A percentile compares a stretch with the other conserved stretches of the same genome.
Conservation (phyloP, 768 basidiomycete species). For the Suillus variegatus region DNA sequence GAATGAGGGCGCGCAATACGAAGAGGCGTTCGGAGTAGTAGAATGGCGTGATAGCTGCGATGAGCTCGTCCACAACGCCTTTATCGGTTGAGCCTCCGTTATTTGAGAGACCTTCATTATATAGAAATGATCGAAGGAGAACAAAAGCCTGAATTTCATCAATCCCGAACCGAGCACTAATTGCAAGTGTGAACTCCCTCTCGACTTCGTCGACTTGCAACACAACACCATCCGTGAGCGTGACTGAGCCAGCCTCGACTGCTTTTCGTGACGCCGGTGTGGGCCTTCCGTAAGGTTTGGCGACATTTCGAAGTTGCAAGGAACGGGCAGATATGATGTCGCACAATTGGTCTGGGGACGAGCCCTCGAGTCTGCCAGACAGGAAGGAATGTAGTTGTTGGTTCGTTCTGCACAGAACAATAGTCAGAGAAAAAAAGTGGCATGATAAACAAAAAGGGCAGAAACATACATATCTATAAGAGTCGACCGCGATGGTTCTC, state of each 20-base stretch:
- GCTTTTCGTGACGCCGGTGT: constrained; percentile 65
- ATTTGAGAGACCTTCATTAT: constrained; percentile 71
- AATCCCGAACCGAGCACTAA: constrained; percentile 73
- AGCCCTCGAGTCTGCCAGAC: constrained; percentile 59
- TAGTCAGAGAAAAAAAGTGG: constrained; percentile 5
- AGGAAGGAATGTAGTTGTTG: constrained; percentile 61
- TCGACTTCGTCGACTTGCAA: constrained; percentile 67
- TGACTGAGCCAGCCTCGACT: constrained; percentile 67
- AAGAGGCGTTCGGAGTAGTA: constrained; percentile 80
- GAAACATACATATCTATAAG: constrained; percentile 63
- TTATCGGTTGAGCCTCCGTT: constrained; percentile 45
- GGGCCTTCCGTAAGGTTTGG: constrained; percentile 70
- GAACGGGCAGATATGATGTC: constrained; percentile 61
- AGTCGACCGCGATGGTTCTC: constrained; percentile 60
- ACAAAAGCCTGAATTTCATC: constrained; percentile 81
- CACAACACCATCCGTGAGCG: constrained; percentile 63
- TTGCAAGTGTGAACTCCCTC: constrained; percentile 67
- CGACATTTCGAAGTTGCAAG: constrained; percentile 54
- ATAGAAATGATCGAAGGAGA: constrained; percentile 74
- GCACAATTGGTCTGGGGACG: constrained; percentile 56
- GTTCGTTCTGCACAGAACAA: constrained; percentile 50
- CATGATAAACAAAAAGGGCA: not conserved
- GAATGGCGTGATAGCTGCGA: constrained; percentile 77
- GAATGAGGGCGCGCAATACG: constrained; percentile 66
- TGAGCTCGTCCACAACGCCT: constrained; percentile 49